Base-by-base conservation (phyloP, 176 grass and related monocot species). In the Avena atlantica region DNA sequence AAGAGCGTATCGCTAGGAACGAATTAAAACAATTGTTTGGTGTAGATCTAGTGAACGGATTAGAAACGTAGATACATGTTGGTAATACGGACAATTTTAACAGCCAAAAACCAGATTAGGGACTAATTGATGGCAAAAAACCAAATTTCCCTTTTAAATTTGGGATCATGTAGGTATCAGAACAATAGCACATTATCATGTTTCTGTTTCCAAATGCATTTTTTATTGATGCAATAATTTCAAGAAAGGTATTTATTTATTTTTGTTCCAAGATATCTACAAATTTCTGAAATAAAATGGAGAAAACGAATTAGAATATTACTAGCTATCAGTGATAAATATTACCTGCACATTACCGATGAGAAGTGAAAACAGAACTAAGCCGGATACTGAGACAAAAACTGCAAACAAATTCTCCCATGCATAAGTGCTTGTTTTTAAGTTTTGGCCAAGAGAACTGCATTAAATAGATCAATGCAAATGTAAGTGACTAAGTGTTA, bases 321-420 rank as follows among this genome's bases (percentile, higher is more conserved):
- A 25, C 10, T 51, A 71, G 27, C 19, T 50, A 72, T 47, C 12
- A 77, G 16, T 83, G 27, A 37, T 36, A 71, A 70, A 64, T 79
- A 76, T 74, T 89, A 98, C 96, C 96, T 98, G 96, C 82, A 94
- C 84, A 93, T 95, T 98, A 80, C 91, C 96, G 9, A 98, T 98
- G 23, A 98, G 93, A 79, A 95, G 79, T 60, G 96, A 93, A 84
- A 98, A 98, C 29, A 98, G 87, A 86, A 98, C 88, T 69, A 98
- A 90, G 69, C 93, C 96, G 58, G 90, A 90, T 81, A 95, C 89
- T 66, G 96, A 91, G 49, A 98, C 91, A 91, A 83, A 93, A 90
- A 92, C 81, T 74, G 96, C 91, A 89, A 98, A 98, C 17, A 95
- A 73, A 53, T 85, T 95, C 78, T 98, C 96, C 96, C 81, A 89